Evolutionary conservation across 768 basidiomycete genomes (phyloP), one percentile per base, ranked within the genome.

Genomic region (Tulasnella sp.): DNA sequence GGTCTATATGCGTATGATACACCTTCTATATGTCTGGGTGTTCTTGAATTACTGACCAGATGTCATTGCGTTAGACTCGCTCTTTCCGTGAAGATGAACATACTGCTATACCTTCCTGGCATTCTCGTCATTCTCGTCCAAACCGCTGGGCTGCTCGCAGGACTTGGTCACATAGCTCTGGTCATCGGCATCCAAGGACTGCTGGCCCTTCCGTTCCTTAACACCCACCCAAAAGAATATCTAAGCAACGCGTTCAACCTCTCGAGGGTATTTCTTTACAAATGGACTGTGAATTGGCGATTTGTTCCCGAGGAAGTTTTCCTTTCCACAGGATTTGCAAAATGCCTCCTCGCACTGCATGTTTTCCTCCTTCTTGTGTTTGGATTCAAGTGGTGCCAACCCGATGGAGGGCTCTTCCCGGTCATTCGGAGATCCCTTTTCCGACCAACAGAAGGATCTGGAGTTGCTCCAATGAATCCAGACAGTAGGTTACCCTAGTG

Each of bases 281-380:
- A 94, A 84, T 99, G 97, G 97, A 98, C 97, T 0, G 96, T 98
- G 78, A 99, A 99, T 84, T 99, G 98, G 98, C 90, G 96, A 71
- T 93, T 97, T 83, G 81, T 99, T 2, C 87, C 88, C 38, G 94
- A 96, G 84, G 87, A 89, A n/a, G 87, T 87, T 7, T 99, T 98
- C 86, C 85, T 94, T 72, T 92, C 91, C 80, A 84, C 85, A 3
- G 84, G 83, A 68, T 93, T 92, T 86, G 91, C 93, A 0, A 86
- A 84, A 58, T 85, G 86, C 0, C 87, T 99, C 21, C 86, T 99
- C 24, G 80, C 89, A 19, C 91, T 89, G 7, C 97, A 98, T 83
- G 84, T 90, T 16, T 85, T 85, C 0, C 86, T 87, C 5, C 86
- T 98, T 48, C 83, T 88, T 14, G 85, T 86, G 0, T 96, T 97